These are phyloP conservation scores for Chlamydomonas applanata DNA, from an alignment of 139 green algal genomes.

Conservation along the genomic window DNA sequence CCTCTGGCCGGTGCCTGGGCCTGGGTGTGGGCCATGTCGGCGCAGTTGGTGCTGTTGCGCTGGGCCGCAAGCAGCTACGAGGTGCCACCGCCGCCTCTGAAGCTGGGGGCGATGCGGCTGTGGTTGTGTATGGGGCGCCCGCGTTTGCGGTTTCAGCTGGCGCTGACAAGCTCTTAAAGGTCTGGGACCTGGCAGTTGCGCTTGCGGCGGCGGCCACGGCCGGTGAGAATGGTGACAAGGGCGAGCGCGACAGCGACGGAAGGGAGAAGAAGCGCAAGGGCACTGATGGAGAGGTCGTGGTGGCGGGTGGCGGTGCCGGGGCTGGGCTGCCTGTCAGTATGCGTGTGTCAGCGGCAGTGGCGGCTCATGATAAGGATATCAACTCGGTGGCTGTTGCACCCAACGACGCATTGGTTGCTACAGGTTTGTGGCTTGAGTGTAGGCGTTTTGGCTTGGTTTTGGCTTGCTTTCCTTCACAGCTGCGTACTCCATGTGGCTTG, in stretches of 20 bases:
- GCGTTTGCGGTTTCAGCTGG: conserved; percentile 75
- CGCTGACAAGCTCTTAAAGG: conserved; percentile 85
- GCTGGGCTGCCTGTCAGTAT: conserved; percentile 28
- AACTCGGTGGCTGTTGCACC: conserved; percentile 88
- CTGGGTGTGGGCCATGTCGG: conserved; percentile 79
- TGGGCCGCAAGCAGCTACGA: conserved; percentile 40
- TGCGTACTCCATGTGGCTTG: no score
- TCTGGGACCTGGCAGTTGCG: conserved; percentile 64
- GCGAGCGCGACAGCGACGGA: neutral
- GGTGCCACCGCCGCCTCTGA: neutral
- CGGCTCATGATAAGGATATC: conserved; percentile 97
- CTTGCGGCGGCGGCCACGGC: conserved; percentile 3
- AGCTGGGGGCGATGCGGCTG: neutral
- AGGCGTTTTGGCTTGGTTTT: no score
- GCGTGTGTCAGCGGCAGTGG: conserved; percentile 64
- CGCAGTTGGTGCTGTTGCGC: conserved; percentile 80
- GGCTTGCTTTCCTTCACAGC: no score
- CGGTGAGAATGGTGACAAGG: conserved; percentile 5
- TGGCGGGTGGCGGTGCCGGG: no score
- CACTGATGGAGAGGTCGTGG: neutral
- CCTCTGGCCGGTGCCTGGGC: conserved; percentile 51
- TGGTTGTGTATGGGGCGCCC: neutral
- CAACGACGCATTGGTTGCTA: conserved; percentile 72
- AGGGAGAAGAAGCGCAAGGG: neutral
- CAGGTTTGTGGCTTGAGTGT: conserved; percentile 13